Evolutionary conservation across 805 yeast species (phyloP).

Genomic region (Clavispora vitiphila): DNA sequence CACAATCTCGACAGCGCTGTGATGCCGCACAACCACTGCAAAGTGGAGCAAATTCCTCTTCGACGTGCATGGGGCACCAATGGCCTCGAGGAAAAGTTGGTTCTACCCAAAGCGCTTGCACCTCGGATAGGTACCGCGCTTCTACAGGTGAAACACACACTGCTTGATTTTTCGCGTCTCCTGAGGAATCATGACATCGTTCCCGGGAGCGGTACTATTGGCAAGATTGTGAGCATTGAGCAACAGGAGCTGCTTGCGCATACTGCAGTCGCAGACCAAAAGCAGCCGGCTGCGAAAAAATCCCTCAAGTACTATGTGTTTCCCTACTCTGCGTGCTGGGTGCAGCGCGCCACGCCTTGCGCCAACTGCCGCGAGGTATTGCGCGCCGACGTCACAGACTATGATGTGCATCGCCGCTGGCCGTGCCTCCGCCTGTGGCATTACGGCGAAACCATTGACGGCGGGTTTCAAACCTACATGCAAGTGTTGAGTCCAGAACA

Average conservation of each 20-base stretch:
- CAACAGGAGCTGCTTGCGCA: neutral
- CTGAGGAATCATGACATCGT: conserved; percentile 15
- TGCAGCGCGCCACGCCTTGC: conserved; percentile 18
- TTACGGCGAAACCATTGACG: conserved; percentile 33
- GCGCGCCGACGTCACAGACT: conserved; percentile 4
- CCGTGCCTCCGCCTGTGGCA: conserved; percentile 22
- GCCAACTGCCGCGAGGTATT: conserved; percentile 15
- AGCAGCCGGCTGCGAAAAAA: neutral
- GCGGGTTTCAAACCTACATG: conserved; percentile 37
- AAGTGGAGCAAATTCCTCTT: conserved; percentile 10
- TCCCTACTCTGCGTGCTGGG: conserved; percentile 31
- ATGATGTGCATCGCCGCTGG: conserved; percentile 10
- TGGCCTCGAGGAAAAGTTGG: neutral
- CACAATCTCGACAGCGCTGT: conserved; percentile 3
- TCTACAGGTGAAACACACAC: conserved; percentile 14
- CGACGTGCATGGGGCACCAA: conserved; percentile 3
- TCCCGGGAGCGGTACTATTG: conserved; percentile 32
- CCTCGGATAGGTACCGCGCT: neutral
- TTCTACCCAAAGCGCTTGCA: neutral
- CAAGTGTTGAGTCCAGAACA: conserved; percentile 21
- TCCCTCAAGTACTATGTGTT: conserved; percentile 20
- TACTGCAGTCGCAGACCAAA: neutral
- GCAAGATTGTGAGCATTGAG: conserved; percentile 15
- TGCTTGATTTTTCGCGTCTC: conserved; percentile 10
- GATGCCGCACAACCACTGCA: conserved; percentile 4